These are phyloP conservation scores for Peribolospora baueri DNA, from an alignment of 768 basidiomycete genomes.

Conservation along the genomic window DNA sequence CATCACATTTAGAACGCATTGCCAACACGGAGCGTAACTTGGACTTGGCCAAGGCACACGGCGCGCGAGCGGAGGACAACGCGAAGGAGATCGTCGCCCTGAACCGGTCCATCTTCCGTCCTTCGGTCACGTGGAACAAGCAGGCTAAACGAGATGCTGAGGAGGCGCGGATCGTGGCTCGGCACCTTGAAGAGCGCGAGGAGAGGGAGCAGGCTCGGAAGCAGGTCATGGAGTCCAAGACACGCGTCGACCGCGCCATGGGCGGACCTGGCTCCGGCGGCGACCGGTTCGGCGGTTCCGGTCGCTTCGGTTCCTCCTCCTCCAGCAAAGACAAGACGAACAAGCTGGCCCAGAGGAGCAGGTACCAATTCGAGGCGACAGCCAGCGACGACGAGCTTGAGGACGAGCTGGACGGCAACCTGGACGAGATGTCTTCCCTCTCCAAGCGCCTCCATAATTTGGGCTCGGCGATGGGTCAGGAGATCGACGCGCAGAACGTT, in stretches of 20 bases:
- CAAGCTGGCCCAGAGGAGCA: conserved; percentile 34
- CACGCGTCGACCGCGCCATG: conserved; percentile 60
- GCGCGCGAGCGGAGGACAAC: conserved; percentile 67
- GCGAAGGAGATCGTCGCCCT: conserved; percentile 82
- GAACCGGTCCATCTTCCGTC: conserved; percentile 67
- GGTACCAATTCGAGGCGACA: conserved; percentile 76
- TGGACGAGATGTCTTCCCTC: conserved; percentile 59
- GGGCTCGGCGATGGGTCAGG: conserved; percentile 47
- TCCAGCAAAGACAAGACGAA: conserved; percentile 30
- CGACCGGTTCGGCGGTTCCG: conserved; percentile 8
- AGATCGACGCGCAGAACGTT: conserved; percentile 63
- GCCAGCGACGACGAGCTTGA: conserved; percentile 83
- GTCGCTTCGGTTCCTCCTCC: conserved; percentile 20
- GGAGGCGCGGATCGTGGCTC: conserved; percentile 55
- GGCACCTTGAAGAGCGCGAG: conserved; percentile 62
- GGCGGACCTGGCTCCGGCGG: conserved; percentile 26
- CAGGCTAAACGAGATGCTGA: conserved; percentile 66
- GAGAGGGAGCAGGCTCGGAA: conserved; percentile 64
- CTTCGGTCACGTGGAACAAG: conserved; percentile 62
- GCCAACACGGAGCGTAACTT: conserved; percentile 88
- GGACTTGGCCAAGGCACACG: conserved; percentile 71
- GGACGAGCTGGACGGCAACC: conserved; percentile 74
- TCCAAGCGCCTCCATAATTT: conserved; percentile 24
- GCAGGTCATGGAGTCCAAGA: conserved; percentile 67
- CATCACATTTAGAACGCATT: conserved; percentile 24